phyloP scores from a whole-genome alignment of 345 rosid species.

The Salix udensis region DNA sequence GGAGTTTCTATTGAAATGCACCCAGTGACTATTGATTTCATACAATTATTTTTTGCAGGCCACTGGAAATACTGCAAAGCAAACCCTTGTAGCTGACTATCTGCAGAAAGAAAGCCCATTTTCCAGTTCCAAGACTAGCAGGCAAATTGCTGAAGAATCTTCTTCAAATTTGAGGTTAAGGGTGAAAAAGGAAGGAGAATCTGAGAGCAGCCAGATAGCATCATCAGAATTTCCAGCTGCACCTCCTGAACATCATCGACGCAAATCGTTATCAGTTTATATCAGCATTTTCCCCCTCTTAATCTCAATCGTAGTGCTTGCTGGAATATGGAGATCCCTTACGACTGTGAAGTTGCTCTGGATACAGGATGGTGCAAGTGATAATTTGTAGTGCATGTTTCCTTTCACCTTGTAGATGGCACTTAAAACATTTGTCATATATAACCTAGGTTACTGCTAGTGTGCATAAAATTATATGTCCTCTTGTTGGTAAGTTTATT shows the following conservation, averaged over 20 bases:
- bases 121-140: slow-evolving; percentile 7
- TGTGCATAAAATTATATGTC: not conserved
- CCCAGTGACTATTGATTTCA: slow-evolving; percentile 1
- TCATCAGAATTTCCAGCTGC: slow-evolving; percentile 4
- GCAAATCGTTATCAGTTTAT: slow-evolving; percentile 5
- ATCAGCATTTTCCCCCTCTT: slow-evolving; percentile 19
- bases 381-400: not conserved
- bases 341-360: not conserved
- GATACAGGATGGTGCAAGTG: not conserved
- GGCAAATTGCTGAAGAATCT: slow-evolving; percentile 19
- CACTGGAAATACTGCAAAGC: slow-evolving; percentile 14
- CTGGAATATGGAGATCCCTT: slow-evolving; percentile 20
- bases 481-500: not conserved
- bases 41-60: slow-evolving; percentile 28
- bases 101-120: slow-evolving; percentile 8
- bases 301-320: slow-evolving; percentile 1
- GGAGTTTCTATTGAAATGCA: not conserved
- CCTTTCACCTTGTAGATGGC: not conserved
- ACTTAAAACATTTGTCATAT: not conserved
- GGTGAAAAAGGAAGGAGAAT: slow-evolving; percentile 23
- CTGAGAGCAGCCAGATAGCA: not conserved
- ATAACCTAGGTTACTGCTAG: not conserved
- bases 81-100: slow-evolving; percentile 9
- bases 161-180: slow-evolving; percentile 28
- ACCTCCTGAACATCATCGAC: not conserved